Conservation (phyloP, 2,329 filamentous ascomycete species). For the Aspergillus udagawae region DNA sequence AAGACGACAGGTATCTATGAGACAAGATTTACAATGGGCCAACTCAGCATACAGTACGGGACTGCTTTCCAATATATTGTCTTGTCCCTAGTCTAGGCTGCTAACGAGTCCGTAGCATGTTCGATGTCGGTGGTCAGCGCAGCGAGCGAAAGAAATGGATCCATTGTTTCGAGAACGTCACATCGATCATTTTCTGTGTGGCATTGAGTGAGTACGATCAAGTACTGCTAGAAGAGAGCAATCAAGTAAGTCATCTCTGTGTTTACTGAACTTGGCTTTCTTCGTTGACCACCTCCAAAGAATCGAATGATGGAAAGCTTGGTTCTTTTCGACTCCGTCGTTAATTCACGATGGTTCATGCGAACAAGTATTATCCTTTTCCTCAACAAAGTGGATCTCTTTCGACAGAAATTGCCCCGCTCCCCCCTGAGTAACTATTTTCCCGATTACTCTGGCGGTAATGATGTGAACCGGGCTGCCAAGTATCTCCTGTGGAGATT, state of each 20-base stretch:
- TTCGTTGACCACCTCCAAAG: slow-evolving; percentile 44
- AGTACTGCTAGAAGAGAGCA: slow-evolving; percentile 92
- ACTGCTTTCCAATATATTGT: slow-evolving; percentile 3
- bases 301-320: slow-evolving; percentile 99
- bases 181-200: slow-evolving; percentile 98
- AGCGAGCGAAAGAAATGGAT: slow-evolving; percentile 99
- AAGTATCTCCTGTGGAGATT: slow-evolving; percentile 98
- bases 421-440: slow-evolving; percentile 94
- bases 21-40: slow-evolving; percentile 97
- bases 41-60: slow-evolving; percentile 94
- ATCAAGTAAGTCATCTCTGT: slow-evolving; percentile 63
- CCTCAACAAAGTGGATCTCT: slow-evolving; percentile 97
- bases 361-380: slow-evolving; percentile 97
- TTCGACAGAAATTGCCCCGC: slow-evolving; percentile 86
- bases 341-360: slow-evolving; percentile 99
- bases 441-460: slow-evolving; percentile 94
- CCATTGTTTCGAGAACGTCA: slow-evolving; percentile 99
- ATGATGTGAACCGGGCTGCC: slow-evolving; percentile 95
- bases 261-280: slow-evolving; percentile 3
- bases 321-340: slow-evolving; percentile 93
- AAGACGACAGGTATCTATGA: slow-evolving; percentile 99
- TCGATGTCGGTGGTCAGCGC: slow-evolving; percentile 93
- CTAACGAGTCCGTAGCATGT: slow-evolving; percentile 67
- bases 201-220: slow-evolving; percentile 98
- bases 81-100: slow-evolving; percentile 10